Base-by-base conservation (phyloP, 768 basidiomycete species). In the Boletus eberwhitei region DNA sequence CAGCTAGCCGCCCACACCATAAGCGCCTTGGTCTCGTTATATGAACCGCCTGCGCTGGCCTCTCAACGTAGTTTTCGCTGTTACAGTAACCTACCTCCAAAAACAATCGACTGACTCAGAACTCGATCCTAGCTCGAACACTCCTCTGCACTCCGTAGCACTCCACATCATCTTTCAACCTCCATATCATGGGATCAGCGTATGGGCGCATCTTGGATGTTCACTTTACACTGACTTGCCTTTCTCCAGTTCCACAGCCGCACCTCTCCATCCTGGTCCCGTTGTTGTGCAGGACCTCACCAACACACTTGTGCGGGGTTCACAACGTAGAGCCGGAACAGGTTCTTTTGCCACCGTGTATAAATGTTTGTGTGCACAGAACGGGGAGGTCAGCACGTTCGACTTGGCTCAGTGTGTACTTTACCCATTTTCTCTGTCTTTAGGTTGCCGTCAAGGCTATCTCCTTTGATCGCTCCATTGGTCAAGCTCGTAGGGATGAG, bases 401-500 rank as follows among this genome's bases (percentile, higher is more conserved):
- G 1, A 5, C 19, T 35, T 9, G 3, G 3, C 24, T 29, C 31
- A 17, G 6, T 2, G 7, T 17, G 16, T 9, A n/a, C n/a, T 17
- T n/a, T 8, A 19, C n/a, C 2, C n/a, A 39, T 19, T 11, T 5
- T 12, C n/a, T 39, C 19, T 19, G 19, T n/a, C n/a, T n/a, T n/a
- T 16, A 58, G 57, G 55, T 58, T 4, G 55, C 57, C 2, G 29
- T 57, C 1, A 58, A 58, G 31, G 55, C 39, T 1, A 42, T 58
- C 19, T 2, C 2, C 31, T 21, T 51, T 5, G 39, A 16, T 26
- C 8, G 2, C 6, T 12, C 0, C 38, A 3, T 40, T 3, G 5
- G n/a, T 5, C 22, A 8, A 24, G 1, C 2, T 5, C 22, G 37
- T 4, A 29, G 29, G n/a, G 29, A 24, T 2, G 22, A 21, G 1